Base-by-base conservation (phyloP, 2,329 filamentous ascomycete genomes). In the Graphium sp. region DNA sequence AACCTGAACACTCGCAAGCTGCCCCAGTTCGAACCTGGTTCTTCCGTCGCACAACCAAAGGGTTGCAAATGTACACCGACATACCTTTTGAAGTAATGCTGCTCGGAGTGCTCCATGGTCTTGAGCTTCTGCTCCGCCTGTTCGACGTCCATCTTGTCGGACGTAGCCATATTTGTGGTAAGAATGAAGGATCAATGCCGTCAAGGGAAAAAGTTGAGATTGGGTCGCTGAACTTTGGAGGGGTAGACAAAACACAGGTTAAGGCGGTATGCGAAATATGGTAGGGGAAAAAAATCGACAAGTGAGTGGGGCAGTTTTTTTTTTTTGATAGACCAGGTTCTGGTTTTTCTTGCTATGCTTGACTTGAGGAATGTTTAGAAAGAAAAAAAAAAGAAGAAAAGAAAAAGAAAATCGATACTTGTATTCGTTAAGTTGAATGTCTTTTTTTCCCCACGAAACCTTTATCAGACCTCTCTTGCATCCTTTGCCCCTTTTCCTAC, bases 1-100 rank as follows among this genome's bases (percentile, higher is more conserved):
- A n/a, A n/a, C n/a, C n/a, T n/a, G n/a, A n/a, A n/a, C n/a, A n/a
- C n/a, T n/a, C n/a, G n/a, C n/a, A n/a, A n/a, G n/a, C n/a, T n/a
- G n/a, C n/a, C n/a, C n/a, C n/a, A n/a, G n/a, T n/a, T n/a, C n/a
- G n/a, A n/a, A n/a, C n/a, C n/a, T n/a, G n/a, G n/a, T n/a, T n/a
- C n/a, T n/a, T n/a, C n/a, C n/a, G n/a, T n/a, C n/a, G n/a, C n/a
- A n/a, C n/a, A n/a, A n/a, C n/a, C n/a, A n/a, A n/a, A n/a, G n/a
- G n/a, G n/a, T n/a, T n/a, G n/a, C n/a, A n/a, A 26, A 18, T 31
- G 18, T 29, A 28, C 13, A 10, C 22, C n/a, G 34, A 51, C 43
- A 37, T 35, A 91, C 85, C 84, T 93, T 62, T 94, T 95, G 64
- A 95, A 95, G 66, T 95, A 98, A 57, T 95, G 89, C 55, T 91